A percentile compares a stretch with the other conserved stretches of the same genome.
Conservation (phyloP, 1,139 yeast species). For the Nakaseomyces glabratus region DNA sequence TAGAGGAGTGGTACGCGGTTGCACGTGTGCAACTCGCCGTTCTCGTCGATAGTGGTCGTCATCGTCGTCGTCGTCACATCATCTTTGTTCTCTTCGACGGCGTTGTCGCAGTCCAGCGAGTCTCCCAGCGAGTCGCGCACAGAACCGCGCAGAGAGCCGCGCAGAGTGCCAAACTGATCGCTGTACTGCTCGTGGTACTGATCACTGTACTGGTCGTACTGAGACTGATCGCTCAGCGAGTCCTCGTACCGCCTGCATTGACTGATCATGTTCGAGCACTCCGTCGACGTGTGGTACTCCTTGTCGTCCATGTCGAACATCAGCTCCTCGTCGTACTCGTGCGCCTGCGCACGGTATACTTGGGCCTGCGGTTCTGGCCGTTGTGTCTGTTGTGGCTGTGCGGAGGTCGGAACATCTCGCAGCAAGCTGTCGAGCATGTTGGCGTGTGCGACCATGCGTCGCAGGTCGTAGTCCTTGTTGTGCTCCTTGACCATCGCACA, state of each 20-base stretch:
- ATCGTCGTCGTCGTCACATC: too few relatives aligned
- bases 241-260: constrained; percentile 1
- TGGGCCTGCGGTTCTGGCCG: background rate
- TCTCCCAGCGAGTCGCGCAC: too few relatives aligned
- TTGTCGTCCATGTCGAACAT: constrained; percentile 6
- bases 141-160: too few relatives aligned
- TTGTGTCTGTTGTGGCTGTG: background rate
- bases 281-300: constrained; percentile 5
- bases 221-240: background rate
- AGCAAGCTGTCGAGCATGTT: constrained; percentile 19
- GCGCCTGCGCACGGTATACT: constrained; percentile 1
- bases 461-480: constrained; percentile 13
- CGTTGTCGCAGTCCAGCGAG: too few relatives aligned
- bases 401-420: too few relatives aligned
- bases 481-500: constrained; percentile 7
- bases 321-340: background rate
- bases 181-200: too few relatives aligned
- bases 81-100: too few relatives aligned
- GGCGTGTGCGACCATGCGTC: constrained; percentile 24
- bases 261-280: constrained; percentile 1
- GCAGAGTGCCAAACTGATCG: too few relatives aligned
- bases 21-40: constrained; percentile 1
- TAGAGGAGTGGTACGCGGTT: too few relatives aligned
- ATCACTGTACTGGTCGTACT: background rate
- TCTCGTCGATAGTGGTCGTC: too few relatives aligned